These are phyloP conservation scores for Smallanthus sonchifolius DNA, from an alignment of 129 eudicot species.

Conservation along the genomic window DNA sequence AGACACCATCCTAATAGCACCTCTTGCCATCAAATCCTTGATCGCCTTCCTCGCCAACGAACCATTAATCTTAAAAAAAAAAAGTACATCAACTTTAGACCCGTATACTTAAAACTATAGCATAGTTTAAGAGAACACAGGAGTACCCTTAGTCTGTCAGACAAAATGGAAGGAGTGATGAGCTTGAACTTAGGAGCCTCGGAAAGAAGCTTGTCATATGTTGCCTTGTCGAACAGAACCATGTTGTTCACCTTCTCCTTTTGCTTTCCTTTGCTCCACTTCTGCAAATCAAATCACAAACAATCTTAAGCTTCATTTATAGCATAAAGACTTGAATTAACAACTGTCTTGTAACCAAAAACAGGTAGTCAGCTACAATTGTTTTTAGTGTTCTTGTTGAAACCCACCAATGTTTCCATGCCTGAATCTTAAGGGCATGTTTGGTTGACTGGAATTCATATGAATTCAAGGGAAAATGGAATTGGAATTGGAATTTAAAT, in stretches of 20 bases:
- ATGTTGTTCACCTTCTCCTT: constrained; percentile 13
- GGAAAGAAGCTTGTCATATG: constrained; percentile 10
- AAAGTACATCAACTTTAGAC: neutral
- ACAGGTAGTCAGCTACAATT: too few species aligned
- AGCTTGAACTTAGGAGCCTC: constrained; percentile 11
- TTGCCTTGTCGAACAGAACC: constrained; percentile 7
- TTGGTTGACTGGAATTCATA: too few species aligned
- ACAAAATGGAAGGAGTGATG: constrained; percentile 10
- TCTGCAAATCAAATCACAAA: neutral
- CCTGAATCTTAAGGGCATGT: too few species aligned
- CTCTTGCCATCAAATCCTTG: constrained; percentile 73
- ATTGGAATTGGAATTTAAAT: too few species aligned
- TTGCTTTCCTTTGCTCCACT: constrained; percentile 11
- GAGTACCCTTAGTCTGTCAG: constrained; percentile 2
- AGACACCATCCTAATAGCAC: constrained; percentile 65
- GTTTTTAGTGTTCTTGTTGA: too few species aligned
- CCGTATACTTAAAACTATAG: neutral
- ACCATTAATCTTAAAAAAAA: constrained; percentile 51
- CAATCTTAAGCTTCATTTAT: neutral
- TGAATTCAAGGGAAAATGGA: too few species aligned
- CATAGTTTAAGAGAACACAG: neutral
- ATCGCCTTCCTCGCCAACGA: constrained; percentile 79
- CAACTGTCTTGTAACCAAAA: too few species aligned
- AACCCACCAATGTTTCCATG: too few species aligned
- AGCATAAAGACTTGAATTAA: neutral